Percentiles rank a stretch among this genome's conserved stretches.
These are phyloP conservation scores for Combretum micranthum DNA, from an alignment of 345 rosid species.

Conservation along the genomic window DNA sequence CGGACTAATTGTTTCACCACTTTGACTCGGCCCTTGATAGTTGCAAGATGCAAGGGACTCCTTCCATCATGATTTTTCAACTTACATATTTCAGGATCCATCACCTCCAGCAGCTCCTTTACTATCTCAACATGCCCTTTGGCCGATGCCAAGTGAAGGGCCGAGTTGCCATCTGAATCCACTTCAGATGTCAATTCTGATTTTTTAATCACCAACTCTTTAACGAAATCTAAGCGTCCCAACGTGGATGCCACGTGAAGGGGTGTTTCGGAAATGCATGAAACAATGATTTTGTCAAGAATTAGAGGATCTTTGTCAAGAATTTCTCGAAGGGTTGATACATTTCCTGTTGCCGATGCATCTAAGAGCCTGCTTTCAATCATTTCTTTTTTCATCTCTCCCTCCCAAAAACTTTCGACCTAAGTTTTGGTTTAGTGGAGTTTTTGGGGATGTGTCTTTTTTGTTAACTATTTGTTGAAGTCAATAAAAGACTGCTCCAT, in stretches of 20 bases:
- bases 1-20: constrained; percentile 12
- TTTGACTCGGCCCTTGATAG: constrained; percentile 18
- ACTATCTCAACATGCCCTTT: constrained; percentile 20
- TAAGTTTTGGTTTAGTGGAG: background rate
- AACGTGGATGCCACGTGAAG: constrained; percentile 17
- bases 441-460: too few species aligned
- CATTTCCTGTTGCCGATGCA: constrained; percentile 15
- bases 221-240: constrained; percentile 19
- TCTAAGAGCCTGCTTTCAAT: constrained; percentile 18
- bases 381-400: background rate
- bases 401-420: background rate
- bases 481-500: too few species aligned
- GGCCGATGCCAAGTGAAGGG: constrained; percentile 30
- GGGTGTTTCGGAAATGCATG: constrained; percentile 20
- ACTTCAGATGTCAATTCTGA: constrained; percentile 18
- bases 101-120: constrained; percentile 4
- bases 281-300: constrained; percentile 19
- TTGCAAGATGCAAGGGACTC: constrained; percentile 24
- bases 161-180: constrained; percentile 16
- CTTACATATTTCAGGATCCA: constrained; percentile 8
- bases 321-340: constrained; percentile 6
- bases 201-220: constrained; percentile 14
- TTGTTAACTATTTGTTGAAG: too few species aligned
- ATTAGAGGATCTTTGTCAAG: constrained; percentile 18
- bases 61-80: constrained; percentile 17